Evolutionary conservation across 2,329 filamentous ascomycete genomes (phyloP), one percentile per base, ranked within the genome.

Genomic region (Scleromitrula shiraiana): DNA sequence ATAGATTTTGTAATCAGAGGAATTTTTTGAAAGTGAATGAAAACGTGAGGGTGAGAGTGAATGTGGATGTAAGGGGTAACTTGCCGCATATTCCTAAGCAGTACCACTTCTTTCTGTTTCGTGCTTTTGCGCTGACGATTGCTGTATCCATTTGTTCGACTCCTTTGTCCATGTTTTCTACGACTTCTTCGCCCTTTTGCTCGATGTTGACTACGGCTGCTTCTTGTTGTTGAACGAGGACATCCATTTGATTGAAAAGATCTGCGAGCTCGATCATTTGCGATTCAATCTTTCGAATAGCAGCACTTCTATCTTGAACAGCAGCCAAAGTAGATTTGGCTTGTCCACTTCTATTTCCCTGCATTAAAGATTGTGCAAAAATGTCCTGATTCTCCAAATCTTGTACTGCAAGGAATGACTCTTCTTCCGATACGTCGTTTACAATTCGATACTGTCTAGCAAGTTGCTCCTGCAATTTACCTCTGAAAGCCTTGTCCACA

Each of bases 381-480:
- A 95, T 83, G 67, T 94, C 88, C 45, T 82, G 80, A 55, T 70
- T 70, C 12, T 52, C 70, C 75, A 77, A 75, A 59, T 88, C 81
- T 61, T 91, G 80, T 0, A 90, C 84, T 14, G 87, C 88, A 49
- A 83, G 78, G 50, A 77, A 76, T 23, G 96, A 80, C 66, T 97
- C 89, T 36, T 76, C 72, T 46, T 93, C 86, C 23, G 79, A 77
- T 3, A 88, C 88, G 50, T 95, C 87, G 55, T 82, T 78, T 47
- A 93, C 90, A 64, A 97, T 96, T 50, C 85, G 79, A 69, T 94
- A 95, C 65, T 96, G 89, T 47, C 93, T 80, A 56, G 82, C 85
- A 70, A 94, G 86, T 67, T 94, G 88, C 41, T 88, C 85, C 64
- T 87, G 78, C 26, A 88, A 80, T 57, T 84, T 82, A 67, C 85